Base-by-base conservation (phyloP, 2,329 filamentous ascomycete species). In the Cercospora janseana region DNA sequence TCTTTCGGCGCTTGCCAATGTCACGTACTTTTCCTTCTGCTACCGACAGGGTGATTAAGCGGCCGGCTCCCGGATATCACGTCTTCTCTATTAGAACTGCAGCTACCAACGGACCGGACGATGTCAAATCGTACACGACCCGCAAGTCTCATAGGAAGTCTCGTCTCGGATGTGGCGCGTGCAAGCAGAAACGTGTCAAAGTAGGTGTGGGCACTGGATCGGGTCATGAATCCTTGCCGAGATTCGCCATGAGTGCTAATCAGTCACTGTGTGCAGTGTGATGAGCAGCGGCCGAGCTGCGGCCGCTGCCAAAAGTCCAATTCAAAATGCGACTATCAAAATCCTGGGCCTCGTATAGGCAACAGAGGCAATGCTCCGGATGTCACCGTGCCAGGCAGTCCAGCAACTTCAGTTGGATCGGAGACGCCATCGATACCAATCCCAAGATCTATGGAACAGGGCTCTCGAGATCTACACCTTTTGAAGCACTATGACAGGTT, bases 161-260 rank as follows among this genome's bases (percentile, higher is more conserved):
- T 13, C 55, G 55, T 3, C 34, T 44, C 8, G 55, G 55, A n/a
- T 57, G 54, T 42, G 26, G 28, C 2, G 32, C 34, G 8, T 57
- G 54, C 42, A 57, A 55, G 37, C 31, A 37, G 27, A 57, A 57
- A 43, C 46, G 55, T 46, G 51, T 53, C 23, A 49, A 49, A 29
- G 42, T 45, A 29, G 15, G 31, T 38, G 34, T 38, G n/a, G 8
- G 12, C 18, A n/a, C 12, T 12, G 21, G 18, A 20, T 12, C 34
- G 18, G 18, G 18, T 21, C 21, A 34, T n/a, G 20, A n/a, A n/a
- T n/a, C n/a, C n/a, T n/a, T n/a, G n/a, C n/a, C n/a, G n/a, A n/a
- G n/a, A n/a, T n/a, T n/a, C n/a, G n/a, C n/a, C n/a, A n/a, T n/a
- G n/a, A n/a, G n/a, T n/a, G n/a, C n/a, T n/a, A n/a, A n/a, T n/a